phyloP scores from a whole-genome alignment of 1,139 yeast species.

The Pichia inconspicua region DNA sequence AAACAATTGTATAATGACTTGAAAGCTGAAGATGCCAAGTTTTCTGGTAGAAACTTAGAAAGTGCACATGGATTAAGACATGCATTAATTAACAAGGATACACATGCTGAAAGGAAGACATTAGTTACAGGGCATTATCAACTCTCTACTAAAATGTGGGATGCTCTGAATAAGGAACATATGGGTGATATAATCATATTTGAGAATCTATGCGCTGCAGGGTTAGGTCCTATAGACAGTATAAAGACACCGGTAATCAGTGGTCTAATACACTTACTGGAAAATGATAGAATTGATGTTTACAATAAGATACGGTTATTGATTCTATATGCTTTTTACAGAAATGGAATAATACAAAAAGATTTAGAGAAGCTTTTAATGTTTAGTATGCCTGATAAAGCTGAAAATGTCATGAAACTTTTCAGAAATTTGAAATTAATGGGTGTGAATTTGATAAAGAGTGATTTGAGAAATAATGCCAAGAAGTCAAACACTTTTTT shows the following conservation, averaged over 20 bases:
- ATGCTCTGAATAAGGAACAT: constrained; percentile 17
- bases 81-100: constrained; percentile 23
- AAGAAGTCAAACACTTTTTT: constrained; percentile 42
- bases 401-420: constrained; percentile 47
- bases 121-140: constrained; percentile 24
- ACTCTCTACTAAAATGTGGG: constrained; percentile 19
- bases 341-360: constrained; percentile 74
- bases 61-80: constrained; percentile 24
- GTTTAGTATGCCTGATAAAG: constrained; percentile 46
- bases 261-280: constrained; percentile 50
- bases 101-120: constrained; percentile 19
- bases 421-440: constrained; percentile 39
- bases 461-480: constrained; percentile 28
- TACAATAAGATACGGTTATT: constrained; percentile 63
- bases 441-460: constrained; percentile 56
- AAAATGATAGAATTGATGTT: constrained; percentile 17
- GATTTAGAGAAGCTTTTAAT: constrained; percentile 67
- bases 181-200: constrained; percentile 34
- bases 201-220: constrained; percentile 31
- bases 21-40: constrained; percentile 21
- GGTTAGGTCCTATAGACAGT: constrained; percentile 60
- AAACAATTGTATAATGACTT: constrained; percentile 13
- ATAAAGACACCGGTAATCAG: constrained; percentile 52
- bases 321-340: constrained; percentile 67
- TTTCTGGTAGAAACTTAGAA: constrained; percentile 17